Evolutionary conservation across 2,329 filamentous ascomycete species (phyloP), one percentile per base, ranked within the genome.

Genomic region (Emericellopsis atlantica): DNA sequence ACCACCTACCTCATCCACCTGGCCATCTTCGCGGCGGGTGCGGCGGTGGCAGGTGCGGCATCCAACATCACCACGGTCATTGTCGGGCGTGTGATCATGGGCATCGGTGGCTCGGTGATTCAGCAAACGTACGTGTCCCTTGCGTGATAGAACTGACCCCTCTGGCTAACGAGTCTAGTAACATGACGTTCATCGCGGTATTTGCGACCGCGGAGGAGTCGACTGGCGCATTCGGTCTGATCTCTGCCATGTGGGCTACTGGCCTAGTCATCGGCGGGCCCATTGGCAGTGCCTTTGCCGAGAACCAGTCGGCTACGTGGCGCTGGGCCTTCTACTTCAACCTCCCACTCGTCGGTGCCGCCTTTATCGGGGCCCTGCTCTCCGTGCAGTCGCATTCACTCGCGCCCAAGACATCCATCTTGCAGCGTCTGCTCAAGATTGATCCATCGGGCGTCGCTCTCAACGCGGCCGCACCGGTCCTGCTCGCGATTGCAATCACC

Each of bases 291-390:
- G 56, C 49, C 4, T 60, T 64, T 31, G 55, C 57, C 0, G 48
- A 55, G 11, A 59, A 61, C 23, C 48, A 47, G 5, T 44, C 52
- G 5, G 59, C 58, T 1, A 62, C 58, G 6, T 69, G 65, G 65
- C 52, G 66, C 45, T 66, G 59, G 62, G 61, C 59, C 0, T 71
- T 72, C 48, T 76, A 76, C 48, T 66, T 76, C 52, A 75, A 74
- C 45, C 53, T 74, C 8, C 51, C 53, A 7, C 47, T 60, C 31
- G 51, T 74, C 33, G 62, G 58, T 5, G 60, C 56, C 4, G 49
- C 62, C 7, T 56, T 59, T 24, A 51, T 61, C 4, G 64, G 69
- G 0, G 57, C 65, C 22, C 61, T 65, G 21, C 21, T 74, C 23
- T 65, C 69, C 45, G 48, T 64, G 6, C 57, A 75, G 0, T 61